Evolutionary conservation across 208 protist genomes (phyloP), one percentile per base, ranked within the genome.

Genomic region (Trypanosoma avium): DNA sequence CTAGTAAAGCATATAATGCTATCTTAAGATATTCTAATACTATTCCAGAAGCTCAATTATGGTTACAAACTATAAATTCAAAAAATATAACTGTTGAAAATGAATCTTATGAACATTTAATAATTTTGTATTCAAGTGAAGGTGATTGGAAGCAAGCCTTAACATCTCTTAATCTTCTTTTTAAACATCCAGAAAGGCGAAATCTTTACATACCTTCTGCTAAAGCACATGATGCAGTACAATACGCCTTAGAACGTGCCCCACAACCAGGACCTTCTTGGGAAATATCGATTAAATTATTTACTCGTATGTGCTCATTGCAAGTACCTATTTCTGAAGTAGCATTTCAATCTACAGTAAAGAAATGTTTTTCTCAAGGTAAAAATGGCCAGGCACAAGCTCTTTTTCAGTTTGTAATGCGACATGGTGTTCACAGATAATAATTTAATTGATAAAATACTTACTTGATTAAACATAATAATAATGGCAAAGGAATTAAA

Each of bases 181-280:
- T 88, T 17, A 54, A 77, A 36, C 56, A 86, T 22, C 74, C 71
- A 9, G 53, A 49, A 26, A 67, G 68, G 26, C 22, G 36, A 1
- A 12, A 12, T 52, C 46, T 66, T 12, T 95, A 87, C 61, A 45
- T 92, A 5, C 89, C 89, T 1, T 82, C 86, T 0, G 77, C 86
- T n/a, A 73, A 79, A 32, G 49, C 82, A 48, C 89, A 95, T 61
- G 86, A 95, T 54, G 79, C 80, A 33, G 75, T 93, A 67, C 89
- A 95, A 73, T 93, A 88, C 58, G 85, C 85, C 0, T 53, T 95
- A 38, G 75, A 82, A 57, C 75, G 86, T 46, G 81, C 86, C 8
- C 74, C 79, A 6, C 27, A 59, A 17, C 75, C 77, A 10, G 78
- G 75, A 22, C 70, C 33, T 32, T 58, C 79, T 27, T 95, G 86